phyloP scores from a whole-genome alignment of 768 basidiomycete genomes.

The Suillus variegatus region DNA sequence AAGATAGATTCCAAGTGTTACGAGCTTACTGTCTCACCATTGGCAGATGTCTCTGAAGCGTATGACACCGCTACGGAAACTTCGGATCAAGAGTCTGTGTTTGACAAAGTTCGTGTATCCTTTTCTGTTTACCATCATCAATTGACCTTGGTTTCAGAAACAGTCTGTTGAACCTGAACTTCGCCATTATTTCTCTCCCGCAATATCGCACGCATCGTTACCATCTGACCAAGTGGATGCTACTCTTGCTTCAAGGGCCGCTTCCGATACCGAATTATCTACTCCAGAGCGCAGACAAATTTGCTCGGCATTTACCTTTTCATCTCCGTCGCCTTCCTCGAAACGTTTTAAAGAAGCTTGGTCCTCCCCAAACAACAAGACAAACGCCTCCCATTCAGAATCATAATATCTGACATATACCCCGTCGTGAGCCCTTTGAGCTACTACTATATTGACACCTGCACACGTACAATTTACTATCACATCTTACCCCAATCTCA shows the following conservation, averaged over 20 bases:
- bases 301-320: slow-evolving; percentile 78
- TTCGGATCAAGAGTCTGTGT: slow-evolving; percentile 36
- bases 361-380: slow-evolving; percentile 31
- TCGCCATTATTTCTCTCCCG: slow-evolving; percentile 50
- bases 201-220: slow-evolving; percentile 19
- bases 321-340: slow-evolving; percentile 66
- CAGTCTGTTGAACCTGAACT: slow-evolving; percentile 57
- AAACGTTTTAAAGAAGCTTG: slow-evolving; percentile 51
- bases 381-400: slow-evolving; percentile 20
- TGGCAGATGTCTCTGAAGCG: slow-evolving; percentile 75
- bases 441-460: not conserved
- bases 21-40: slow-evolving; percentile 74
- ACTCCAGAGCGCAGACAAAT: slow-evolving; percentile 75
- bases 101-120: slow-evolving; percentile 48
- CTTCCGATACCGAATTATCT: slow-evolving; percentile 46
- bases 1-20: slow-evolving; percentile 75
- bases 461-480: not conserved
- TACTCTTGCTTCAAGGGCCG: slow-evolving; percentile 26
- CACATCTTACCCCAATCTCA: slow-evolving; percentile 7
- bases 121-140: slow-evolving; percentile 6
- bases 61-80: slow-evolving; percentile 45
- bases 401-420: slow-evolving; percentile 18
- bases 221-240: slow-evolving; percentile 34
- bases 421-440: not conserved
- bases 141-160: slow-evolving; percentile 37